Base-by-base conservation (phyloP, 441 rosid species). In the Populus hybrid region DNA sequence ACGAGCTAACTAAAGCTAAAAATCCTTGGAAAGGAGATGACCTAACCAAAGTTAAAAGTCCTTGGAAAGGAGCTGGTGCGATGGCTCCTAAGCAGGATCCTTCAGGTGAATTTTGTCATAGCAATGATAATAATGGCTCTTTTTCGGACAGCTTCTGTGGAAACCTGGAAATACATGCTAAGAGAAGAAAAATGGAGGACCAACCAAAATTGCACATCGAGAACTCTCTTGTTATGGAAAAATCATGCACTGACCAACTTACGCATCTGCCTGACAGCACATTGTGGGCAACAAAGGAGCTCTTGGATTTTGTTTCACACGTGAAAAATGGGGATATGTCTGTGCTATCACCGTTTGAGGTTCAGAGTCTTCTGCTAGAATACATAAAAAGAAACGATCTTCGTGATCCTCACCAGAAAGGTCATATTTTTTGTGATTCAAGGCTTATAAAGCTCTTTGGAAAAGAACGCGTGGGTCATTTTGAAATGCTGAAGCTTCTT, bases 401-500 rank as follows among this genome's bases (percentile, higher is more conserved):
- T 68, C 90, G 90, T 59, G 93, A 87, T 86, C 92, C 96, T 82
- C 66, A n/a, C 72, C 86, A 84, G 80, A 87, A 84, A 77, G 80
- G 86, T 72, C 89, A 89, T 75, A 88, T 97, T 76, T 46, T 79
- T 71, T 96, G 98, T 80, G 99, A 96, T 70, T 12, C 89, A 30
- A 90, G 79, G 90, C 99, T 96, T 72, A 50, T 75, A 74, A 89
- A 81, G 76, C 88, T 96, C 80, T 94, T 96, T 73, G 84, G 95
- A 26, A 91, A 84, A 83, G 86, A 80, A 70, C 85, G 83, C 80
- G 87, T 94, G 78, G 95, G 88, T 35, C 97, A 89, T 80, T 68
- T 90, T 84, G 97, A 96, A 85, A 94, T 96, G 98, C 87, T 89
- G 79, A 91, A 90, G 91, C 95, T 97, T 87, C 91, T 97, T 71